Conservation (phyloP, 345 rosid genomes). For the Microthlaspi erraticum region DNA sequence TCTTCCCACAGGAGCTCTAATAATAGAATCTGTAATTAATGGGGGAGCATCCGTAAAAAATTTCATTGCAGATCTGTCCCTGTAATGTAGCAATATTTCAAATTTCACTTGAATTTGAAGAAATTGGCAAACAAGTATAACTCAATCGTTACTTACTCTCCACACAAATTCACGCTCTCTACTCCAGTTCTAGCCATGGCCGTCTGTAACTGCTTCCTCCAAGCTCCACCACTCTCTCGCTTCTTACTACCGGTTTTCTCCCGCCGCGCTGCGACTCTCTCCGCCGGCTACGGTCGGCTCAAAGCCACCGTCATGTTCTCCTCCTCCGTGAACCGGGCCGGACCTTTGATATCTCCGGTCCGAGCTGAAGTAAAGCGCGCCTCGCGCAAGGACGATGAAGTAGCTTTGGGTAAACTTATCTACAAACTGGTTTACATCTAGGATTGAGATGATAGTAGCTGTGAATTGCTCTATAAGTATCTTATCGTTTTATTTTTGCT, state of each 20-base stretch:
- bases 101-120: neutral
- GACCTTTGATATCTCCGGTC: slow-evolving; percentile 37
- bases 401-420: slow-evolving; percentile 59
- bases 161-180: slow-evolving; percentile 29
- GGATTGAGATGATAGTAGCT: neutral
- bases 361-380: slow-evolving; percentile 57
- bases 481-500: neutral
- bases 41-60: neutral
- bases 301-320: slow-evolving; percentile 42
- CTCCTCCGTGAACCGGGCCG: slow-evolving; percentile 41
- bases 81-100: neutral
- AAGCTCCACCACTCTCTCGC: slow-evolving; percentile 47
- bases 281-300: slow-evolving; percentile 28
- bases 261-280: slow-evolving; percentile 32
- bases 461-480: neutral
- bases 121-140: neutral
- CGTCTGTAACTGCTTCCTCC: slow-evolving; percentile 45
- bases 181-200: slow-evolving; percentile 49
- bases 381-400: slow-evolving; percentile 44
- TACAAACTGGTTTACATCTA: neutral
- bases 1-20: slow-evolving; percentile 28
- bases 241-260: slow-evolving; percentile 40
- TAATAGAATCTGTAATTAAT: slow-evolving; percentile 24
- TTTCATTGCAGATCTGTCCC: neutral
- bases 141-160: slow-evolving; percentile 24